These are phyloP conservation scores for Termitomyces sp. DNA, from an alignment of 768 basidiomycete genomes.

Conservation along the genomic window DNA sequence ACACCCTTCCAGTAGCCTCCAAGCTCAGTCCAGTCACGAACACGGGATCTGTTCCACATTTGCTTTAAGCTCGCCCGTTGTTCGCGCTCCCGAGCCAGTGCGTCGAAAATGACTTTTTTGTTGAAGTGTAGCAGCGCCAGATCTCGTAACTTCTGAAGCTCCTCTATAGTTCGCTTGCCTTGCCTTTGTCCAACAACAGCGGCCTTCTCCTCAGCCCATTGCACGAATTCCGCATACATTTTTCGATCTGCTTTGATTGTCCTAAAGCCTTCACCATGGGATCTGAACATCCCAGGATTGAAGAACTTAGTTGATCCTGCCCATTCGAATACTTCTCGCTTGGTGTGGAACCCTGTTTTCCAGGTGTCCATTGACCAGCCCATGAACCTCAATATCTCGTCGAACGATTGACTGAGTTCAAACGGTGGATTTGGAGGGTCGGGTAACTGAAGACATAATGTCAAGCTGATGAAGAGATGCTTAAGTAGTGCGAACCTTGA, in stretches of 20 bases:
- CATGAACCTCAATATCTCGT: constrained; percentile 50
- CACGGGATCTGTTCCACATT: constrained; percentile 45
- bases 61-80: constrained; percentile 33
- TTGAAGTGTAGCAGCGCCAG: constrained; percentile 52
- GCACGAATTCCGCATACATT: constrained; percentile 61
- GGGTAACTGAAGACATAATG: constrained; percentile 24
- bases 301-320: constrained; percentile 51
- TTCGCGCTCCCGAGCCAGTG: constrained; percentile 24
- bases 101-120: constrained; percentile 46
- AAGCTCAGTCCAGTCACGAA: constrained; percentile 54
- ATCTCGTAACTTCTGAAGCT: constrained; percentile 23
- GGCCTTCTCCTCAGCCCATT: constrained; percentile 37
- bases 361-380: too few species aligned
- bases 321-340: constrained; percentile 59
- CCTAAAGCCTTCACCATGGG: constrained; percentile 31
- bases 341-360: constrained; percentile 50
- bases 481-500: constrained; percentile 39
- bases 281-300: constrained; percentile 34
- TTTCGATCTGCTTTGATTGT: constrained; percentile 47
- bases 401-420: constrained; percentile 41
- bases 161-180: constrained; percentile 8
- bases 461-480: neutral
- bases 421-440: constrained; percentile 43
- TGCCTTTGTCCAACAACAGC: constrained; percentile 4
- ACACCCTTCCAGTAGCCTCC: constrained; percentile 41